phyloP scores from a whole-genome alignment of 768 basidiomycete species.

The Bullera alba region DNA sequence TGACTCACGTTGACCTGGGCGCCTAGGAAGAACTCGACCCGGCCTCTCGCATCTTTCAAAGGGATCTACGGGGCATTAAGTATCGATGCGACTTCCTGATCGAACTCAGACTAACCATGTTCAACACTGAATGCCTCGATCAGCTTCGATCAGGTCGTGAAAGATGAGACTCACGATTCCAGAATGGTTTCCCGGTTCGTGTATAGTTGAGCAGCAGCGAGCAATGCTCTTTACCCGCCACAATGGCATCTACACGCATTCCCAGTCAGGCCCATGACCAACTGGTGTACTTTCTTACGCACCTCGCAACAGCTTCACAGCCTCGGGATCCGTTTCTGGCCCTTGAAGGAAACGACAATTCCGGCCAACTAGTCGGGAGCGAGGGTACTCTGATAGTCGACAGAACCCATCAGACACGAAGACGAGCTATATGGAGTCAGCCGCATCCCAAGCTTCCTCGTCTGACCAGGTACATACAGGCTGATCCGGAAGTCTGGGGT shows the following conservation, averaged over 20 bases:
- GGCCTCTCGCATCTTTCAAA: slow-evolving; percentile 7
- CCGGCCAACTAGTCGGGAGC: slow-evolving; percentile 13
- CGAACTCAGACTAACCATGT: slow-evolving; percentile 10
- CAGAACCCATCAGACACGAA: slow-evolving; percentile 22
- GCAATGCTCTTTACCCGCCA: slow-evolving; percentile 18
- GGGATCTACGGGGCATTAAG: slow-evolving; percentile 8
- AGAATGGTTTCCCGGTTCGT: slow-evolving; percentile 19
- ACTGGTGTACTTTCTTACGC: too few relatives aligned
- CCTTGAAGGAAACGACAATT: slow-evolving; percentile 26
- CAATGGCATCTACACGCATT: slow-evolving; percentile 7
- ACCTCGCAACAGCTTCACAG: slow-evolving; percentile 15
- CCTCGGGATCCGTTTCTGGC: slow-evolving; percentile 14
- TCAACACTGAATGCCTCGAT: slow-evolving; percentile 5
- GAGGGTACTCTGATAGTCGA: slow-evolving; percentile 18
- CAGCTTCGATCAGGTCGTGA: neutral
- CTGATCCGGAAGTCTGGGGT: slow-evolving; percentile 17
- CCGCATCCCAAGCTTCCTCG: too few relatives aligned
- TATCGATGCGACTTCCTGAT: neutral
- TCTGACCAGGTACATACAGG: slow-evolving; percentile 4
- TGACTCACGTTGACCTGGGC: slow-evolving; percentile 18
- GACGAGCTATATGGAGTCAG: slow-evolving; percentile 7
- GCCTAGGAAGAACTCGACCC: slow-evolving; percentile 13
- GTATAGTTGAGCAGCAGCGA: slow-evolving; percentile 21
- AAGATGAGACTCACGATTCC: slow-evolving; percentile 14
- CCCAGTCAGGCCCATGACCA: neutral